Evolutionary conservation across 2,329 filamentous ascomycete genomes (phyloP), one percentile per base, ranked within the genome.

Genomic region (Neofusicoccum umdonicola): DNA sequence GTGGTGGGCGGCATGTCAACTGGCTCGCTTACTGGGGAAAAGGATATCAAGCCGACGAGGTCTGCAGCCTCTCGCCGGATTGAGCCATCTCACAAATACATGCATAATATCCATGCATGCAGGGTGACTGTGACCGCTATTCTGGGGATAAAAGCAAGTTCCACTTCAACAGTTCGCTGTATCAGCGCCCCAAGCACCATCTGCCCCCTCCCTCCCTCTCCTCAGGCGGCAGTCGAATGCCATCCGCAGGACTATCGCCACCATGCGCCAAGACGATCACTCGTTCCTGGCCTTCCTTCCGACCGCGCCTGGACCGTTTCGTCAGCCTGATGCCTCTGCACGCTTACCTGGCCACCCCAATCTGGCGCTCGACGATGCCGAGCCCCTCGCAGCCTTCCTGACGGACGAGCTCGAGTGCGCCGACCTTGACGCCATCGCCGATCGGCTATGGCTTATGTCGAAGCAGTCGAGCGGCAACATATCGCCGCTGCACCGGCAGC

Each of bases 351-450:
- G 34, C 51, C 15, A 54, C 15, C 51, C 35, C 34, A 17, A 41
- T 54, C 34, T 39, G 3, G 34, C 34, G 15, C 34, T 39, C n/a
- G 9, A 17, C 12, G 12, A 54, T 13, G 35, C 34, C 34, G n/a
- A 41, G 11, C 5, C 51, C 4, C 17, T 54, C 9, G 3, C 34
- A 39, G 35, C 17, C 7, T 39, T 54, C n/a, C n/a, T 54, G 15
- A 22, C n/a, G 3, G n/a, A 22, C 7, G n/a, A 41, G 34, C 35
- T 54, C 2, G 35, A 54, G 31, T 44, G 58, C 37, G 15, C 12
- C 5, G 68, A 71, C 39, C 68, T 73, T 1, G 69, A 74, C 45
- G 39, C 5, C 5, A 68, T 71, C 34, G 67, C 68, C 19, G 65
- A 66, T 13, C 65, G 57, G 51, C 62, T 72, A 3, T 70, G 67